These are phyloP conservation scores for Amphicarpaea edgeworthii DNA, from an alignment of 306 rosid species.

Conservation along the genomic window DNA sequence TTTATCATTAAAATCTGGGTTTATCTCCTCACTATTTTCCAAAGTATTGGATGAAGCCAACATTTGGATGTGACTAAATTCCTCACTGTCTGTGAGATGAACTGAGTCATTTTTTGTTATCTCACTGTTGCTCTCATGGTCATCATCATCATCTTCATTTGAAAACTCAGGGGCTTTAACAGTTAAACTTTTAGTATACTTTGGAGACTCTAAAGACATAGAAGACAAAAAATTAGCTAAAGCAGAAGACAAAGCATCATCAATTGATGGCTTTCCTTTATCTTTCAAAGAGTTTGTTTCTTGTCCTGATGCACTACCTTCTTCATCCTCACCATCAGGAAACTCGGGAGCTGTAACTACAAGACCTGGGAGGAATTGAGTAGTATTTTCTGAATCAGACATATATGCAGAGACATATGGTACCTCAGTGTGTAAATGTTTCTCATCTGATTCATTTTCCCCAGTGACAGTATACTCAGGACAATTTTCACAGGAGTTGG, in stretches of 20 bases:
- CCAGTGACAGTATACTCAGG: slow-evolving; percentile 46
- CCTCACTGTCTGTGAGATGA: slow-evolving; percentile 45
- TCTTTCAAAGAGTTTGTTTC: slow-evolving; percentile 44
- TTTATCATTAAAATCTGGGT: slow-evolving; percentile 38
- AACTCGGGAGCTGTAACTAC: slow-evolving; percentile 87
- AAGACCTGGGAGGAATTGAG: slow-evolving; percentile 68
- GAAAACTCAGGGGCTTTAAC: slow-evolving; percentile 71
- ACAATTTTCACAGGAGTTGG: slow-evolving; percentile 55
- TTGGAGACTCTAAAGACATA: slow-evolving; percentile 49
- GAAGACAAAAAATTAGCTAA: slow-evolving; percentile 75
- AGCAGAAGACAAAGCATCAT: slow-evolving; percentile 85
- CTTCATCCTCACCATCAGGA: slow-evolving; percentile 68
- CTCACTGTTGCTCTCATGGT: slow-evolving; percentile 37
- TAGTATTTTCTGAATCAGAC: slow-evolving; percentile 51
- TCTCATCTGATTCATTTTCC: slow-evolving; percentile 54
- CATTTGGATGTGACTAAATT: slow-evolving; percentile 36
- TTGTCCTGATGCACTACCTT: slow-evolving; percentile 45
- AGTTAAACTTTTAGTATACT: slow-evolving; percentile 49
- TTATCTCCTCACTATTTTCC: slow-evolving; percentile 43
- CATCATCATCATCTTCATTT: slow-evolving; percentile 65
- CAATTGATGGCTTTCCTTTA: slow-evolving; percentile 68
- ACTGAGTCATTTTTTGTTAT: slow-evolving; percentile 37
- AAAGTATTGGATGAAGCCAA: slow-evolving; percentile 38
- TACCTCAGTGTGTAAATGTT: slow-evolving; percentile 49
- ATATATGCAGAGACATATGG: slow-evolving; percentile 43